Evolutionary conservation across 1,284 basidiomycete genomes (phyloP).

Genomic region (Puccinia triticina): DNA sequence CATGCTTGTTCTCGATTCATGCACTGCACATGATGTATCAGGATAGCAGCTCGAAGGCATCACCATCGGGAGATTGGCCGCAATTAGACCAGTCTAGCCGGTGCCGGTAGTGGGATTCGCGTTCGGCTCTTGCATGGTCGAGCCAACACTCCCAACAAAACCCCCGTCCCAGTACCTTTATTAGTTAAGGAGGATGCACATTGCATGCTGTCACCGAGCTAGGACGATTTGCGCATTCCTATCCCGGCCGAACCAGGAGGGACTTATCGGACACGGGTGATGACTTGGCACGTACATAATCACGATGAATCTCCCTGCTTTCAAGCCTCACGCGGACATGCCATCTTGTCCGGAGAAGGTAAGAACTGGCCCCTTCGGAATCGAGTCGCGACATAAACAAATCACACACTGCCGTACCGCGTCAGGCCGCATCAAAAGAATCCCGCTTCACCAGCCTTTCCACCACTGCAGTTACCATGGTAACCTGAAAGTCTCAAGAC

Average conservation of each 20-base stretch:
- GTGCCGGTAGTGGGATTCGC: constrained; percentile 7
- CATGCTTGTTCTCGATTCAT: not conserved
- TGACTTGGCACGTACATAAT: not conserved
- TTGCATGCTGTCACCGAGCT: not conserved
- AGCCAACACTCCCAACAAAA: not conserved
- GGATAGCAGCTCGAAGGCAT: not conserved
- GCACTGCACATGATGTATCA: not conserved
- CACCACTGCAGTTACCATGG: not conserved
- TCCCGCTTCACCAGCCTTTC: not conserved
- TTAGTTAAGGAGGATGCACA: not conserved
- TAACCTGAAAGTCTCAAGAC: not conserved
- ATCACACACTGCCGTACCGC: not conserved
- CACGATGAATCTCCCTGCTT: not conserved
- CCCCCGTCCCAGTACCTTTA: not conserved
- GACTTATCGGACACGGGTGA: not conserved
- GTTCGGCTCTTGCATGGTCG: not conserved
- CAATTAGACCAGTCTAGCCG: not conserved
- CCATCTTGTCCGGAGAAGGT: constrained; percentile 1
- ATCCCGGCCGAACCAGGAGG: not conserved
- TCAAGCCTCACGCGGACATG: not conserved
- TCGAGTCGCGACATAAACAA: not conserved
- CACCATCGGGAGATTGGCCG: not conserved
- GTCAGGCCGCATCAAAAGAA: not conserved
- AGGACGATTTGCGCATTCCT: not conserved
- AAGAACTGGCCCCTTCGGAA: not conserved